Evolutionary conservation across 306 rosid species (phyloP).

Genomic region (Lathyrus oleraceus): DNA sequence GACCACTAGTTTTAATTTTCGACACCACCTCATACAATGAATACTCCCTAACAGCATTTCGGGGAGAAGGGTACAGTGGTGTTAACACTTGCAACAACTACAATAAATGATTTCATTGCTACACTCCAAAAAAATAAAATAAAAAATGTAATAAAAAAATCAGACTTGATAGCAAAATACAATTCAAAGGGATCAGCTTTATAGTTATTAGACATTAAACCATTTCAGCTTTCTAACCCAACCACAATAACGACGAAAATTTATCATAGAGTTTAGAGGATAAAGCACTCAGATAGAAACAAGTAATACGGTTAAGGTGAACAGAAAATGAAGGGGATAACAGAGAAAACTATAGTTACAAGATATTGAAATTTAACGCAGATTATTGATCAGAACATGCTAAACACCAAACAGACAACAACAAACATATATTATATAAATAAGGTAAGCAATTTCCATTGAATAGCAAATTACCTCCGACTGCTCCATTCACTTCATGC

Average conservation of each 20-base stretch:
- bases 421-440: constrained; percentile 9
- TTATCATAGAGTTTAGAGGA: background rate
- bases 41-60: constrained; percentile 1
- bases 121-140: background rate
- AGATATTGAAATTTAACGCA: constrained; percentile 1
- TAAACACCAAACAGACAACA: constrained; percentile 32
- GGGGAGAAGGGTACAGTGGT: background rate
- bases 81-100: constrained; percentile 14
- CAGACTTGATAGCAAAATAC: constrained; percentile 19
- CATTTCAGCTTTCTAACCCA: constrained; percentile 19
- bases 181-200: background rate
- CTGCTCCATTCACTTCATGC: constrained; percentile 40
- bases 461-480: constrained; percentile 38
- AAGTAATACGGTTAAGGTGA: constrained; percentile 22
- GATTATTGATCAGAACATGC: constrained; percentile 1
- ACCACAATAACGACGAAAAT: constrained; percentile 21
- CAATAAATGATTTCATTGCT: constrained; percentile 2
- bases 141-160: background rate
- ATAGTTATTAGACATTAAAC: background rate
- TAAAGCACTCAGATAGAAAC: background rate
- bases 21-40: constrained; percentile 14
- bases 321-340: constrained; percentile 21
- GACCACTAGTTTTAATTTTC: background rate
- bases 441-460: background rate
- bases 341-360: constrained; percentile 12